Evolutionary conservation across 495 filamentous ascomycete genomes (phyloP).

Genomic region (Penicillium malachiteum): DNA sequence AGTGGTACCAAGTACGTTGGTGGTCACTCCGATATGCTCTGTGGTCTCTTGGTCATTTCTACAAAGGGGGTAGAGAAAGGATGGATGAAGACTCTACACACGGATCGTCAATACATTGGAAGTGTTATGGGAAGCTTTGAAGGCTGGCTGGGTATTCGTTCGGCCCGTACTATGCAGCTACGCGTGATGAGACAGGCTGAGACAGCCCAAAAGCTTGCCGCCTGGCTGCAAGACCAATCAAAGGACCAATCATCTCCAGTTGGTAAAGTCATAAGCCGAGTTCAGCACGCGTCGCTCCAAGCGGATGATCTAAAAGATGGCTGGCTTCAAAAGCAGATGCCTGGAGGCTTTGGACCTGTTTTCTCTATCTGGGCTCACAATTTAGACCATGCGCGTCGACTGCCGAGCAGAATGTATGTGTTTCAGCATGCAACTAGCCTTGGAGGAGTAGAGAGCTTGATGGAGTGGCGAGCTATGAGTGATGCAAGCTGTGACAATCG

Average conservation of each 20-base stretch:
- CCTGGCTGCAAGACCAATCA: constrained; percentile 60
- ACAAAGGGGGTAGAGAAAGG: constrained; percentile 33
- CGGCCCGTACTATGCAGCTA: constrained; percentile 78
- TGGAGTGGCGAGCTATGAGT: constrained; percentile 66
- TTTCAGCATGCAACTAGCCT: constrained; percentile 94
- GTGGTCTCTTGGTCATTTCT: constrained; percentile 70
- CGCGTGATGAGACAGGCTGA: constrained; percentile 69
- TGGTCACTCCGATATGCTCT: constrained; percentile 90
- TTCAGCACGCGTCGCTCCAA: constrained; percentile 78
- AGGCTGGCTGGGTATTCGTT: constrained; percentile 84
- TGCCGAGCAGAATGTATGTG: constrained; percentile 76
- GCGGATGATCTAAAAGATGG: constrained; percentile 44
- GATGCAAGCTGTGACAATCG: constrained; percentile 13
- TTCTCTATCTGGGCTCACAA: constrained; percentile 68
- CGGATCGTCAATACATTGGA: constrained; percentile 72
- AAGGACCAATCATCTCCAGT: constrained; percentile 37
- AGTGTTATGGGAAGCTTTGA: constrained; percentile 86
- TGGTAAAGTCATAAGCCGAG: constrained; percentile 47
- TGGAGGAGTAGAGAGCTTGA: constrained; percentile 88
- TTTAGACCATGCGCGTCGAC: constrained; percentile 55
- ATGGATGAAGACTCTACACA: constrained; percentile 55
- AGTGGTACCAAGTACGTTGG: constrained; percentile 92
- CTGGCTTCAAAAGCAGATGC: constrained; percentile 88
- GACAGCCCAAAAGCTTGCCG: constrained; percentile 64
- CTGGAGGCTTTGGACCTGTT: constrained; percentile 81